A percentile compares a stretch with the other conserved stretches of the same genome.
phyloP scores from a whole-genome alignment of 2,329 filamentous ascomycete genomes.

The Colletotrichum paranaense region DNA sequence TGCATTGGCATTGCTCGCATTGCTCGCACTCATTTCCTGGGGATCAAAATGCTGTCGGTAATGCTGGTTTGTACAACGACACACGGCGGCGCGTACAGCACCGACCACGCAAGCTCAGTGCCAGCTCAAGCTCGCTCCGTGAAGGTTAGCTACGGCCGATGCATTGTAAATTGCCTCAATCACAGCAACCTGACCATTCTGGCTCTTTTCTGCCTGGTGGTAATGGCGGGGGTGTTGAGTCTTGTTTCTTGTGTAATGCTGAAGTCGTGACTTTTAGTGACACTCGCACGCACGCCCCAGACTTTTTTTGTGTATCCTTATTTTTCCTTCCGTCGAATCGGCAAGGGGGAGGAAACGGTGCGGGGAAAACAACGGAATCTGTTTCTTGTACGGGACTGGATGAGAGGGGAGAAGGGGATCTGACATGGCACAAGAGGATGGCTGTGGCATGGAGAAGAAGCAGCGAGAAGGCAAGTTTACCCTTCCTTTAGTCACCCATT shows the following conservation, averaged over 20 bases:
- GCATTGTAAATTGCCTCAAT: neutral
- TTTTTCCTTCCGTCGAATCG: neutral
- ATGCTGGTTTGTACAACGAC: neutral
- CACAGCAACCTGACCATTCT: no score
- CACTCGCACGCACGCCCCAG: neutral
- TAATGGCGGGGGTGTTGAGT: no score
- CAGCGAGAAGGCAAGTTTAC: neutral
- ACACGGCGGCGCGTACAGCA: neutral
- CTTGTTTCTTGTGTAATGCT: neutral
- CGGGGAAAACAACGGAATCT: neutral
- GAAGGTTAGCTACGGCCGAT: neutral
- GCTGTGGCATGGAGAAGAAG: neutral
- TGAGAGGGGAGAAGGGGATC: neutral
- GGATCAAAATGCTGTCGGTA: neutral
- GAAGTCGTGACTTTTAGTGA: neutral
- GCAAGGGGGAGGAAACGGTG: neutral
- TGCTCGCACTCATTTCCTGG: neutral
- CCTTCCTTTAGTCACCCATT: neutral
- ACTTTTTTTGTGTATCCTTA: neutral
- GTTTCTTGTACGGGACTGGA: neutral
- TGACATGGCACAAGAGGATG: neutral
- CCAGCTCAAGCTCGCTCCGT: no score
- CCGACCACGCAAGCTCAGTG: neutral
- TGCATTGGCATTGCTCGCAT: neutral
- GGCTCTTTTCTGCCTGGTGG: neutral